These are phyloP conservation scores for Spathaspora sp. DNA, from an alignment of 805 yeast species.

Conservation along the genomic window DNA sequence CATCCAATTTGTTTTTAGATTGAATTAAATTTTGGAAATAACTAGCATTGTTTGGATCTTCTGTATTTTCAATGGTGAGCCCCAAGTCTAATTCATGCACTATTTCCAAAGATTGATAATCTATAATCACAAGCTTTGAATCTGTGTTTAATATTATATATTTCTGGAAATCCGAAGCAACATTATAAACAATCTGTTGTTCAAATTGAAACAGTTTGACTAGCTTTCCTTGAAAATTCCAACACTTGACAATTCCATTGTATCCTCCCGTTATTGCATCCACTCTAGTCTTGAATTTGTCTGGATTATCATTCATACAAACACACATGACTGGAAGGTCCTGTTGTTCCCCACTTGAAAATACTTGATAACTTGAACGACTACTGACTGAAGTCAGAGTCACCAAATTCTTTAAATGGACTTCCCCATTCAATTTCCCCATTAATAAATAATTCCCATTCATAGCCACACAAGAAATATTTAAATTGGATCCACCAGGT, in stretches of 20 bases:
- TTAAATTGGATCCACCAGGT: slow-evolving; percentile 21
- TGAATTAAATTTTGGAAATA: slow-evolving; percentile 5
- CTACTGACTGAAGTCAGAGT: slow-evolving; percentile 27
- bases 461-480: slow-evolving; percentile 10
- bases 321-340: slow-evolving; percentile 16
- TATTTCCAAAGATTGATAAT: slow-evolving; percentile 11
- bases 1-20: slow-evolving; percentile 17
- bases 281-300: slow-evolving; percentile 17
- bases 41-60: not conserved
- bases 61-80: slow-evolving; percentile 9
- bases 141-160: slow-evolving; percentile 18
- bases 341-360: not conserved
- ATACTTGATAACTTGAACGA: slow-evolving; percentile 16
- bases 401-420: slow-evolving; percentile 29
- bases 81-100: slow-evolving; percentile 13
- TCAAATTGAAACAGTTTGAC: slow-evolving; percentile 8
- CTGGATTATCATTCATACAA: slow-evolving; percentile 12
- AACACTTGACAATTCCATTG: slow-evolving; percentile 20
- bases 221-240: slow-evolving; percentile 22
- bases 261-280: slow-evolving; percentile 25
- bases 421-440: slow-evolving; percentile 24
- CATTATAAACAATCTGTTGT: slow-evolving; percentile 12
- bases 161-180: slow-evolving; percentile 26
- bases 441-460: slow-evolving; percentile 32
- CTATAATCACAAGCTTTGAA: slow-evolving; percentile 14